Evolutionary conservation across 2,329 filamentous ascomycete species (phyloP).

Genomic region (Celoporthe dispersa): DNA sequence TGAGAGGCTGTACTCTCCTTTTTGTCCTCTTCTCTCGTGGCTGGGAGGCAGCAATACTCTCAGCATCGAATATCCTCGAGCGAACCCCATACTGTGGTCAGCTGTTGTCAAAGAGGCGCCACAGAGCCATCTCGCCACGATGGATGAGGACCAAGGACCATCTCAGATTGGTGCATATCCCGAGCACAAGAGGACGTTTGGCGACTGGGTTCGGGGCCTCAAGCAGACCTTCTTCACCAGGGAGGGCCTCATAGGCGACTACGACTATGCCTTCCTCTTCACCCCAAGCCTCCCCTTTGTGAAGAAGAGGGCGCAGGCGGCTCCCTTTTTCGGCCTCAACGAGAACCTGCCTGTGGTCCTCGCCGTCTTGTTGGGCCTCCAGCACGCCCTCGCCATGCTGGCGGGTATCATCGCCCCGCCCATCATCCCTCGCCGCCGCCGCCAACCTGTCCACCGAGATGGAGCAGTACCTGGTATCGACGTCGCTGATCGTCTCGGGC

Average conservation of each 20-base stretch:
- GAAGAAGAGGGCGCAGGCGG: slow-evolving; percentile 59
- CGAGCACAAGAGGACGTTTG: slow-evolving; percentile 40
- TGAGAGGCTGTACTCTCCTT: background rate
- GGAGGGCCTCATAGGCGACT: slow-evolving; percentile 79
- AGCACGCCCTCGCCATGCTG: slow-evolving; percentile 79
- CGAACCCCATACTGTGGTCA: background rate
- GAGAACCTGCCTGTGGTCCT: slow-evolving; percentile 77
- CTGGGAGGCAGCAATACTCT: too few relatives aligned
- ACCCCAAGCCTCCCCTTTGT: slow-evolving; percentile 82
- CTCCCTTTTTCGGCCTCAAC: slow-evolving; percentile 84
- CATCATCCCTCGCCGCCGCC: slow-evolving; percentile 67
- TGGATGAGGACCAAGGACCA: slow-evolving; percentile 62
- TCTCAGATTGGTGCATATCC: slow-evolving; percentile 51
- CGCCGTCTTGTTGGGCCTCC: slow-evolving; percentile 75
- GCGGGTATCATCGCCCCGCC: slow-evolving; percentile 78
- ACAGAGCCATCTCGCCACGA: slow-evolving; percentile 34
- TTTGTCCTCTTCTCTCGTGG: background rate
- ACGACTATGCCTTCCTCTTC: slow-evolving; percentile 92
- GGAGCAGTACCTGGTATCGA: slow-evolving; percentile 79
- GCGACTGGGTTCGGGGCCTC: slow-evolving; percentile 37
- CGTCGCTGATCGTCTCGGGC: slow-evolving; percentile 78
- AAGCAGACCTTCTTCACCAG: slow-evolving; percentile 57
- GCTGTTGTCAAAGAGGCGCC: background rate
- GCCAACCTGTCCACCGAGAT: slow-evolving; percentile 65
- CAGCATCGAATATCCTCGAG: background rate